Evolutionary conservation across 352 stramenopile species (phyloP).

Genomic region (Phytophthora tentaculata): DNA sequence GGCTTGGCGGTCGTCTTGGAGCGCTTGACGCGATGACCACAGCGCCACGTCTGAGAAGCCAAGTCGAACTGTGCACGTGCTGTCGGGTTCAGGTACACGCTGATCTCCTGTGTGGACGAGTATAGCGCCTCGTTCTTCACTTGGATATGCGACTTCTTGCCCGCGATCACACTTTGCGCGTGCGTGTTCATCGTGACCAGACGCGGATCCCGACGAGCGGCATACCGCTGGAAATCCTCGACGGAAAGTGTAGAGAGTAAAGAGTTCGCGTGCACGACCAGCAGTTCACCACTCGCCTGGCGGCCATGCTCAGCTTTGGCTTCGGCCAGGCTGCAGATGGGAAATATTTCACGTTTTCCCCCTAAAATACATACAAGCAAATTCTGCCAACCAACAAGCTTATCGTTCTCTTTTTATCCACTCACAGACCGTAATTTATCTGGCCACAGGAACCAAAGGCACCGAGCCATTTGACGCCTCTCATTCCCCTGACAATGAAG

Average conservation of each 20-base stretch:
- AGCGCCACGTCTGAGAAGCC: conserved; percentile 73
- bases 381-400: neutral
- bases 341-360: too few species aligned
- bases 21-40: conserved; percentile 50
- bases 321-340: too few species aligned
- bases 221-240: conserved; percentile 67
- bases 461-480: conserved; percentile 37
- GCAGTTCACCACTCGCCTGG: conserved; percentile 73
- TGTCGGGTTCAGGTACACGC: conserved; percentile 85
- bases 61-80: conserved; percentile 81
- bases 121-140: conserved; percentile 88
- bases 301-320: too few species aligned
- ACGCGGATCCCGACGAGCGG: conserved; percentile 60
- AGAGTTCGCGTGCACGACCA: conserved; percentile 69
- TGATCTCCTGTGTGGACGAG: conserved; percentile 79
- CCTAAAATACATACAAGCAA: too few species aligned
- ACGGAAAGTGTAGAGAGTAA: conserved; percentile 24
- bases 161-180: conserved; percentile 73
- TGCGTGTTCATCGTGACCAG: conserved; percentile 80
- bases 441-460: conserved; percentile 26
- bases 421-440: conserved; percentile 6
- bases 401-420: conserved; percentile 15
- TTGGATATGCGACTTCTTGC: conserved; percentile 78
- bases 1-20: conserved; percentile 49
- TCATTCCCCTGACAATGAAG: conserved; percentile 50